Evolutionary conservation across 495 filamentous ascomycete genomes (phyloP).

Genomic region (Aspergillus bertholletiae): DNA sequence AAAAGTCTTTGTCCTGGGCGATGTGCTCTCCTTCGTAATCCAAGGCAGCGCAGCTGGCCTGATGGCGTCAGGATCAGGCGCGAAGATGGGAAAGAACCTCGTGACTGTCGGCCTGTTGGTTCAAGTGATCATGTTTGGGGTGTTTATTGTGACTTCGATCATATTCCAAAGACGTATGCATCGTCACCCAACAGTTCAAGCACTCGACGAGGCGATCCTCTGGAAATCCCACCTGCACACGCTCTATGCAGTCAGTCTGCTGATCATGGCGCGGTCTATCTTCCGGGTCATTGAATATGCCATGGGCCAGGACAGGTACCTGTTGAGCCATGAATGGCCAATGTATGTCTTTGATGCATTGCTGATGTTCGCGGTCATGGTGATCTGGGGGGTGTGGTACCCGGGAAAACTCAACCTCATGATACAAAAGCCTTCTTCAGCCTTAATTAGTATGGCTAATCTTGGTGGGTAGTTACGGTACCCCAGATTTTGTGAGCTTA

Average conservation of each 20-base stretch:
- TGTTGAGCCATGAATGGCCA: constrained; percentile 50
- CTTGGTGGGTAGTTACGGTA: not conserved
- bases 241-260: constrained; percentile 9
- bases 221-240: not conserved
- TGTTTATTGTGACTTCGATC: constrained; percentile 9
- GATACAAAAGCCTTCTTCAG: not conserved
- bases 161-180: constrained; percentile 8
- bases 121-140: constrained; percentile 7
- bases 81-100: not conserved
- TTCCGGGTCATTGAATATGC: constrained; percentile 61
- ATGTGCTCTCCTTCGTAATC: not conserved
- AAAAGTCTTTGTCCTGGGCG: not conserved
- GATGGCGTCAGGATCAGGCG: not conserved
- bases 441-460: not conserved
- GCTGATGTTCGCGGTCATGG: not conserved
- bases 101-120: constrained; percentile 6
- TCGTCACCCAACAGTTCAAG: constrained; percentile 5
- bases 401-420: not conserved
- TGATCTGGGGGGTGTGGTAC: not conserved
- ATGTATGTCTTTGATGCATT: constrained; percentile 35
- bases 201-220: not conserved
- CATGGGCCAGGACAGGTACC: constrained; percentile 44
- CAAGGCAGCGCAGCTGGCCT: not conserved
- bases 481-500: too few relatives aligned
- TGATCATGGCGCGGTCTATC: constrained; percentile 55